Conservation (phyloP, 768 basidiomycete genomes). For the Crepidotus variabilis region DNA sequence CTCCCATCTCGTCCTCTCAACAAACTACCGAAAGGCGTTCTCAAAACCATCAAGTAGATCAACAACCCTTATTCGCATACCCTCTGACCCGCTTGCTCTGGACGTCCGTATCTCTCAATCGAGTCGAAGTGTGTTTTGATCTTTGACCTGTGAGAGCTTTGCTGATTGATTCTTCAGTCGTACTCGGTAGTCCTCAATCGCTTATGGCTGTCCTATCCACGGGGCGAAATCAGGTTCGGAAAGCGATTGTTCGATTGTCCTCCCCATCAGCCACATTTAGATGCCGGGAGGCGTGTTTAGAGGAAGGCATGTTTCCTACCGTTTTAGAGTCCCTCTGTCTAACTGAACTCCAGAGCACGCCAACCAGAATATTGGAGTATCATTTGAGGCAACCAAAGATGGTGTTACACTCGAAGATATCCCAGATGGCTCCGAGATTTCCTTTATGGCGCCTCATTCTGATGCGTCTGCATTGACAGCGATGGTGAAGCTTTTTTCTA, state of each 20-base stretch:
- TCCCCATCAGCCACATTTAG: slow-evolving; percentile 53
- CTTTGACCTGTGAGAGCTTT: not conserved
- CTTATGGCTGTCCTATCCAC: slow-evolving; percentile 57
- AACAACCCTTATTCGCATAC: slow-evolving; percentile 50
- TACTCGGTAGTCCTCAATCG: slow-evolving; percentile 55
- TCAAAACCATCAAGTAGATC: slow-evolving; percentile 27
- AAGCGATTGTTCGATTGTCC: slow-evolving; percentile 49
- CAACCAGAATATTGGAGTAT: slow-evolving; percentile 14
- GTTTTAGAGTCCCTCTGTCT: not conserved
- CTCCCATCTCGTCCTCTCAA: slow-evolving; percentile 63
- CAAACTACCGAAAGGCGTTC: slow-evolving; percentile 45
- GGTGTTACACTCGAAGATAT: slow-evolving; percentile 46
- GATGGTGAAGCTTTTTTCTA: slow-evolving; percentile 42
- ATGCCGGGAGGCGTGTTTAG: slow-evolving; percentile 36
- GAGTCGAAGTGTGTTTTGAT: slow-evolving; percentile 30
- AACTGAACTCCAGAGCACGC: not conserved
- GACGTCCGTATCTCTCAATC: slow-evolving; percentile 65
- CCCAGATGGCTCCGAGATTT: slow-evolving; percentile 39
- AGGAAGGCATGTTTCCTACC: slow-evolving; percentile 25
- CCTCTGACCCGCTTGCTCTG: slow-evolving; percentile 57
- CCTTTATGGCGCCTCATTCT: slow-evolving; percentile 61
- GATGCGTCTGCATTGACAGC: slow-evolving; percentile 58
- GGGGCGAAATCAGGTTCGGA: slow-evolving; percentile 63
- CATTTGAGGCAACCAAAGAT: slow-evolving; percentile 36
- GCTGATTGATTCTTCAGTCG: slow-evolving; percentile 39